Evolutionary conservation across 106 monocot genomes (phyloP).

Genomic region (Platanthera zijinensis): DNA sequence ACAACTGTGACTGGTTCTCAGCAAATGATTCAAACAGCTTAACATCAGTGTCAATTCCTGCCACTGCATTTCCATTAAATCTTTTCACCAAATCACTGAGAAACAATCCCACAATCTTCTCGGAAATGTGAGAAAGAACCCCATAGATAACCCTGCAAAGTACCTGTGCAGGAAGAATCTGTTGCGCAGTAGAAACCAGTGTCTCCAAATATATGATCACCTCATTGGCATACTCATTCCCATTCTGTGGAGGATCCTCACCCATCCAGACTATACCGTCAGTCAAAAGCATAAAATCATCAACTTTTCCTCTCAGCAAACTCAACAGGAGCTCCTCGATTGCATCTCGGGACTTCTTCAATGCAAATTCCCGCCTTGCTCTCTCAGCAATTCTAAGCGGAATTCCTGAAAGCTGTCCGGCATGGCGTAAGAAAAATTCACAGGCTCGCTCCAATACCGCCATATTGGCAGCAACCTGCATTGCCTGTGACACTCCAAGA

Average conservation of each 20-base stretch:
- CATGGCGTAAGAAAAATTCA: slow-evolving; percentile 85
- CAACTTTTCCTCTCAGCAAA: slow-evolving; percentile 60
- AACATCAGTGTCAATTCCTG: slow-evolving; percentile 72
- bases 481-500: slow-evolving; percentile 76
- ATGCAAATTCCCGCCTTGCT: slow-evolving; percentile 59
- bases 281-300: slow-evolving; percentile 68
- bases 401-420: slow-evolving; percentile 83
- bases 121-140: slow-evolving; percentile 67
- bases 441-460: slow-evolving; percentile 85
- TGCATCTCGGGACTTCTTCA: slow-evolving; percentile 71
- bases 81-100: slow-evolving; percentile 70
- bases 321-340: slow-evolving; percentile 53
- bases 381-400: slow-evolving; percentile 61
- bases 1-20: slow-evolving; percentile 47
- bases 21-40: slow-evolving; percentile 76
- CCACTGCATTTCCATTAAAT: slow-evolving; percentile 75
- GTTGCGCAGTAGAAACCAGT: slow-evolving; percentile 66
- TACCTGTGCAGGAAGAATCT: slow-evolving; percentile 61
- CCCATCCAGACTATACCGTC: slow-evolving; percentile 79
- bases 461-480: slow-evolving; percentile 98
- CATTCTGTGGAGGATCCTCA: slow-evolving; percentile 52
- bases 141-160: slow-evolving; percentile 54
- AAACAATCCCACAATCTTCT: slow-evolving; percentile 74
- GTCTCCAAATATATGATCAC: slow-evolving; percentile 88
- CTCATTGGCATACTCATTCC: slow-evolving; percentile 90